Percentiles rank a stretch among this genome's conserved stretches.
Conservation (phyloP, 2,329 filamentous ascomycete species). For the Fusarium xylarioides region DNA sequence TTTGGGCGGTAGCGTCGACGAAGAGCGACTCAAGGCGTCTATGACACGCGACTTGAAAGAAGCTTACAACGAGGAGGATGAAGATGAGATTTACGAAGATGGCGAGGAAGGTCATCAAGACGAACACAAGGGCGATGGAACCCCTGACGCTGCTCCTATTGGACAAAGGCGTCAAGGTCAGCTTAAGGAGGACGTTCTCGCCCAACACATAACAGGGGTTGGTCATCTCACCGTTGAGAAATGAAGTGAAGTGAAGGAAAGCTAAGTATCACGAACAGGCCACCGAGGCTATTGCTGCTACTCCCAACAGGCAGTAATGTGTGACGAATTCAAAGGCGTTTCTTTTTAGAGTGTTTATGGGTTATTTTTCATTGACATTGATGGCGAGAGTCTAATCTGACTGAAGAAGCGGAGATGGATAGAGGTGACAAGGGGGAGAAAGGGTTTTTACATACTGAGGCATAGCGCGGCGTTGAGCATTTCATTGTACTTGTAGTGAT, state of each 20-base stretch:
- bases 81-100: conserved; percentile 53
- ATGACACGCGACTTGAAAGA: conserved; percentile 54
- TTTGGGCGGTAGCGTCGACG: conserved; percentile 55
- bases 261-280: conserved; percentile 43
- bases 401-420: background rate
- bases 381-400: background rate
- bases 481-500: conserved; percentile 33
- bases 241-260: conserved; percentile 45
- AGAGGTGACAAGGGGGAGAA: background rate
- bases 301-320: conserved; percentile 17
- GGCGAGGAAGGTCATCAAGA: conserved; percentile 33
- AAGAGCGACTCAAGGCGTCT: conserved; percentile 53
- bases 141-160: background rate
- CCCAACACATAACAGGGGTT: conserved; percentile 69
- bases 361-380: conserved; percentile 5
- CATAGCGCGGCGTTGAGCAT: conserved; percentile 50
- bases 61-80: conserved; percentile 47
- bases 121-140: conserved; percentile 32
- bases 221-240: conserved; percentile 61
- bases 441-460: conserved; percentile 27
- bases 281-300: conserved; percentile 18
- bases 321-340: conserved; percentile 26
- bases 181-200: conserved; percentile 57
- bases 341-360: background rate
- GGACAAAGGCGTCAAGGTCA: conserved; percentile 27